A percentile compares a stretch with the other conserved stretches of the same genome.
phyloP scores from a whole-genome alignment of 257 asterid species.

The Dorcoceras hygrometricum region DNA sequence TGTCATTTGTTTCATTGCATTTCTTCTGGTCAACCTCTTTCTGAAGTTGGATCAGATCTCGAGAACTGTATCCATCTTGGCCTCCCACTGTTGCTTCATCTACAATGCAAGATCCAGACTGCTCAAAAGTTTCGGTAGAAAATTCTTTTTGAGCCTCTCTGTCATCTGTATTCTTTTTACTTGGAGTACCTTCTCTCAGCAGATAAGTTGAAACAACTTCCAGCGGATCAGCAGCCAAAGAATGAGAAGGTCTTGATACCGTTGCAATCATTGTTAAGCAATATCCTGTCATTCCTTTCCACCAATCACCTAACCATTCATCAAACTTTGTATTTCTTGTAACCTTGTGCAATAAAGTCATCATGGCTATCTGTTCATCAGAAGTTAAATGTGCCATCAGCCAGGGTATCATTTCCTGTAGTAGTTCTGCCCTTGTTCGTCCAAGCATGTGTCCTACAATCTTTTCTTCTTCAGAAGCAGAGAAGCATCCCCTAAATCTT shows the following conservation, averaged over 20 bases:
- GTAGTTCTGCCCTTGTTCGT: constrained; percentile 50
- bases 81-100: constrained; percentile 31
- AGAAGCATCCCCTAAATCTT: constrained; percentile 53
- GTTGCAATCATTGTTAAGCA: constrained; percentile 34
- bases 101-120: constrained; percentile 31
- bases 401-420: constrained; percentile 79
- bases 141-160: constrained; percentile 23
- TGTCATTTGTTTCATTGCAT: constrained; percentile 31
- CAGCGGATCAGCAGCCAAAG: constrained; percentile 48
- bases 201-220: constrained; percentile 62
- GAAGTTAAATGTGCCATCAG: constrained; percentile 57
- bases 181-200: constrained; percentile 35
- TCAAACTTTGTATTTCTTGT: constrained; percentile 62
- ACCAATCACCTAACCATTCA: constrained; percentile 86
- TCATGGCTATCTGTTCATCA: constrained; percentile 54
- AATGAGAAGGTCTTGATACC: constrained; percentile 35
- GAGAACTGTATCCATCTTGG: constrained; percentile 27
- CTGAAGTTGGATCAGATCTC: constrained; percentile 29
- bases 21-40: constrained; percentile 39
- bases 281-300: constrained; percentile 59
- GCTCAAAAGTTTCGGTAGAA: constrained; percentile 23
- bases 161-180: constrained; percentile 24
- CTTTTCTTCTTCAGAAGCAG: constrained; percentile 72
- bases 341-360: constrained; percentile 61
- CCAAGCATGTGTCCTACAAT: constrained; percentile 75